Evolutionary conservation across 1,284 basidiomycete species (phyloP).

Genomic region (Boletus semigastroideus): DNA sequence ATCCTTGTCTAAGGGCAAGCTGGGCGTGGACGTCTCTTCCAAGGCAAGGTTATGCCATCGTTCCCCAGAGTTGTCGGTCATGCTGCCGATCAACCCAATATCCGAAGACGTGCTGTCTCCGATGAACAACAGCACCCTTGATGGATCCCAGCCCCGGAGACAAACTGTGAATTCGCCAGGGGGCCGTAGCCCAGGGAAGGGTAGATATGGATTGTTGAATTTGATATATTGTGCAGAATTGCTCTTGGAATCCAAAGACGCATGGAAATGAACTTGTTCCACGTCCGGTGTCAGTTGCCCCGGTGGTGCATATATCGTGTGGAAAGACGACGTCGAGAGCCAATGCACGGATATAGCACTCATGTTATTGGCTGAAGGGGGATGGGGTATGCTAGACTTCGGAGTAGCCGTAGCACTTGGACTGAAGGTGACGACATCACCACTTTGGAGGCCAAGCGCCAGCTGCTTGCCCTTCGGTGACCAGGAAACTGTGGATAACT

Average conservation of each 20-base stretch:
- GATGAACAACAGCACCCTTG: conserved; percentile 62
- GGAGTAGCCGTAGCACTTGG: conserved; percentile 53
- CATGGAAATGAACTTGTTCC: conserved; percentile 59
- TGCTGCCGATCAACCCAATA: conserved; percentile 65
- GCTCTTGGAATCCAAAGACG: conserved; percentile 60
- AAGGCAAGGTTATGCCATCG: conserved; percentile 71
- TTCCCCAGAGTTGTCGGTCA: conserved; percentile 40
- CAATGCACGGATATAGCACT: conserved; percentile 61
- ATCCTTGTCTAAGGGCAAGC: conserved; percentile 69
- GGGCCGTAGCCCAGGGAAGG: conserved; percentile 50
- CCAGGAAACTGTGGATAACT: conserved; percentile 62
- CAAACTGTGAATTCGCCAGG: conserved; percentile 55
- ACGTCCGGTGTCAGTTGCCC: conserved; percentile 42
- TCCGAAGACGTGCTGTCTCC: conserved; percentile 77
- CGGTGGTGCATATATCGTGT: conserved; percentile 62
- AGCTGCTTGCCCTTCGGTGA: conserved; percentile 87
- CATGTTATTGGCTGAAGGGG: conserved; percentile 50
- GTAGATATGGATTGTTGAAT: conserved; percentile 52
- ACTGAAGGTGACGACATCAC: conserved; percentile 71
- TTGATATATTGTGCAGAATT: conserved; percentile 49
- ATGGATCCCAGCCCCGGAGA: conserved; percentile 66
- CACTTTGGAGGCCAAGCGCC: conserved; percentile 70
- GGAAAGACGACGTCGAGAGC: conserved; percentile 73
- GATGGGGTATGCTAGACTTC: conserved; percentile 59
- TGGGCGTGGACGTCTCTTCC: conserved; percentile 70